Percentiles rank a stretch among this genome's conserved stretches.
These are phyloP conservation scores for Fraxinus latifolia DNA, from an alignment of 305 asterid genomes.

Conservation along the genomic window DNA sequence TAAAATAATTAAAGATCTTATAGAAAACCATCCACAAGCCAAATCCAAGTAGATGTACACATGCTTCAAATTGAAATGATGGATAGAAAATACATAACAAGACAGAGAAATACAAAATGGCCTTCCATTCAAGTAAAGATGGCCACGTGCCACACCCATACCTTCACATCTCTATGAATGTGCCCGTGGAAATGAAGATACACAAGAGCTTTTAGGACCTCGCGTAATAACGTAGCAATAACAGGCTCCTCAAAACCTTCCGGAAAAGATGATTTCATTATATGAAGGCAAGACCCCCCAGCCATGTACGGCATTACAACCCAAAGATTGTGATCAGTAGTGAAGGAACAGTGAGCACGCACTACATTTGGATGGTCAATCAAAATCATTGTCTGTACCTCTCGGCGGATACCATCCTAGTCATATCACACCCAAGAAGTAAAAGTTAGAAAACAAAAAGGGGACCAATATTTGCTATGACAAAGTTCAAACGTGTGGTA, in stretches of 20 bases:
- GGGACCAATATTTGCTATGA: slow-evolving; percentile 3
- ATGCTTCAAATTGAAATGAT: slow-evolving; percentile 6
- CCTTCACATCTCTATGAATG: slow-evolving; percentile 98
- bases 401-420: slow-evolving; percentile 90
- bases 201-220: slow-evolving; percentile 89
- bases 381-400: slow-evolving; percentile 85
- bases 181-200: slow-evolving; percentile 89
- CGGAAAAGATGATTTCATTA: slow-evolving; percentile 80
- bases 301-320: slow-evolving; percentile 96
- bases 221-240: slow-evolving; percentile 80
- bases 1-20: background rate
- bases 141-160: slow-evolving; percentile 24
- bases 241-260: slow-evolving; percentile 98
- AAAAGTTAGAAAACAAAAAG: background rate
- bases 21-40: background rate
- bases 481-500: background rate
- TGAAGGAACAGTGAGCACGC: slow-evolving; percentile 90
- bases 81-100: background rate
- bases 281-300: slow-evolving; percentile 97
- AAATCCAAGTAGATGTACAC: slow-evolving; percentile 5
- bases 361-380: slow-evolving; percentile 89
- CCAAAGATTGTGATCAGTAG: slow-evolving; percentile 82
- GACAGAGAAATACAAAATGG: slow-evolving; percentile 3
- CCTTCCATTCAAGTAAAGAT: background rate
- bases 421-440: slow-evolving; percentile 25